Conservation (phyloP, 202 grass and related monocot species). For the Panicum hallii region DNA sequence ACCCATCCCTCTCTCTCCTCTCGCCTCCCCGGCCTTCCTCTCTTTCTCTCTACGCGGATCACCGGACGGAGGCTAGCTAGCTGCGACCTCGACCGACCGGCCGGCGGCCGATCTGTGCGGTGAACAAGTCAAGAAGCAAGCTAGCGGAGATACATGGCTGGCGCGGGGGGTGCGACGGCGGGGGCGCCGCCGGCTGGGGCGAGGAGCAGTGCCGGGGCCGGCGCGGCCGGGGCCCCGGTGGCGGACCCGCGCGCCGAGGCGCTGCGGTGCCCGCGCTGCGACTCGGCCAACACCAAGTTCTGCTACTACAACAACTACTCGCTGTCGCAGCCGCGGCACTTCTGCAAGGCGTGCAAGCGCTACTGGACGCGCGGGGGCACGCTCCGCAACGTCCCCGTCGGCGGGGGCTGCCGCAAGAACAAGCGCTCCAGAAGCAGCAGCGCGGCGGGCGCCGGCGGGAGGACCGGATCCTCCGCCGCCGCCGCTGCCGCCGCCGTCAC, state of each 20-base stretch:
- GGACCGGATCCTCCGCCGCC: background rate
- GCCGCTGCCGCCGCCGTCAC: background rate
- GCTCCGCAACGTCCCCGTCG: constrained; percentile 91
- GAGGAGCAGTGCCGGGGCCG: background rate
- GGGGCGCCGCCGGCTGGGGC: background rate
- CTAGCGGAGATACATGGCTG: constrained; percentile 39
- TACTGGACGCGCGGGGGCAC: constrained; percentile 97
- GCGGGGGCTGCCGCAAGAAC: constrained; percentile 92
- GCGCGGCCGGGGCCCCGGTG: background rate
- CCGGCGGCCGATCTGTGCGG: background rate
- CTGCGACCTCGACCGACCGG: background rate
- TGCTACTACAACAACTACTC: constrained; percentile 99
- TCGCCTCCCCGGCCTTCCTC: background rate
- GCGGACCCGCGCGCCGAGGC: constrained; percentile 63
- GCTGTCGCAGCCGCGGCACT: constrained; percentile 93
- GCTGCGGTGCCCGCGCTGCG: constrained; percentile 84
- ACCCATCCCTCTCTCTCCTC: background rate
- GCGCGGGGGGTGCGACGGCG: constrained; percentile 53
- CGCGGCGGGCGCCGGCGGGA: background rate
- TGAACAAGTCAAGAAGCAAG: background rate
- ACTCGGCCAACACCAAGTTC: constrained; percentile 98
- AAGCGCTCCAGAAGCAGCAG: constrained; percentile 60
- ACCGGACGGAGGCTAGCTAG: background rate
- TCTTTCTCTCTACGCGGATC: background rate
- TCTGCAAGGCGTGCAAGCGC: constrained; percentile 96